A percentile compares a stretch with the other conserved stretches of the same genome.
phyloP scores from a whole-genome alignment of 768 basidiomycete genomes.

The Wakefieldia striispora region DNA sequence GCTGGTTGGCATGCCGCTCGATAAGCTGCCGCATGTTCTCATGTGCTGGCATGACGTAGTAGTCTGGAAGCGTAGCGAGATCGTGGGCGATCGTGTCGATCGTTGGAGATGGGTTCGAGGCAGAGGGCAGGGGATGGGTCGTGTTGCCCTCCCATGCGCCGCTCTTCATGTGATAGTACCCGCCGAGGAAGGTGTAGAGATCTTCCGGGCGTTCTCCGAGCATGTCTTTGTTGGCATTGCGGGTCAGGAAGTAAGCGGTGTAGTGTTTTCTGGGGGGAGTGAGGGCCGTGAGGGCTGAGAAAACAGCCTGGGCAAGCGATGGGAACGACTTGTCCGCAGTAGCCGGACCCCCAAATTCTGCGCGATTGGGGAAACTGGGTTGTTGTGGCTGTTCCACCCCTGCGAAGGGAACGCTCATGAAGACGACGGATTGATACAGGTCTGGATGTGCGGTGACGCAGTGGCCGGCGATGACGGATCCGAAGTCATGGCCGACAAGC shows the following conservation, averaged over 20 bases:
- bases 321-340: slow-evolving; percentile 10
- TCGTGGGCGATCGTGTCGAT: slow-evolving; percentile 28
- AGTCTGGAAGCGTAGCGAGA: slow-evolving; percentile 47
- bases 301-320: slow-evolving; percentile 4
- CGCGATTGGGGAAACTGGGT: slow-evolving; percentile 2
- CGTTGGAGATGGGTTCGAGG: slow-evolving; percentile 21
- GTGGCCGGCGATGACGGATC: slow-evolving; percentile 51
- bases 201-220: slow-evolving; percentile 17
- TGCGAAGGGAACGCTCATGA: slow-evolving; percentile 59
- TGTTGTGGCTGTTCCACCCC: slow-evolving; percentile 39
- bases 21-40: slow-evolving; percentile 54
- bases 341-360: slow-evolving; percentile 4
- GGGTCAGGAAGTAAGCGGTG: slow-evolving; percentile 46
- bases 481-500: slow-evolving; percentile 64
- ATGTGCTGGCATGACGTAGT: slow-evolving; percentile 60
- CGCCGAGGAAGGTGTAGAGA: slow-evolving; percentile 22
- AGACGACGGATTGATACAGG: slow-evolving; percentile 51
- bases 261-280: slow-evolving; percentile 59
- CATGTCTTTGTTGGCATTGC: slow-evolving; percentile 48
- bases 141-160: slow-evolving; percentile 48
- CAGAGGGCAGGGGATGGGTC: slow-evolving; percentile 36
- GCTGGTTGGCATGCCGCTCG: slow-evolving; percentile 32
- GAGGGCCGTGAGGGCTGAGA: slow-evolving; percentile 36
- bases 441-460: slow-evolving; percentile 56
- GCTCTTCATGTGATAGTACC: slow-evolving; percentile 50